Conservation (phyloP, 2,329 filamentous ascomycete species). For the Cladosporium colombiae region DNA sequence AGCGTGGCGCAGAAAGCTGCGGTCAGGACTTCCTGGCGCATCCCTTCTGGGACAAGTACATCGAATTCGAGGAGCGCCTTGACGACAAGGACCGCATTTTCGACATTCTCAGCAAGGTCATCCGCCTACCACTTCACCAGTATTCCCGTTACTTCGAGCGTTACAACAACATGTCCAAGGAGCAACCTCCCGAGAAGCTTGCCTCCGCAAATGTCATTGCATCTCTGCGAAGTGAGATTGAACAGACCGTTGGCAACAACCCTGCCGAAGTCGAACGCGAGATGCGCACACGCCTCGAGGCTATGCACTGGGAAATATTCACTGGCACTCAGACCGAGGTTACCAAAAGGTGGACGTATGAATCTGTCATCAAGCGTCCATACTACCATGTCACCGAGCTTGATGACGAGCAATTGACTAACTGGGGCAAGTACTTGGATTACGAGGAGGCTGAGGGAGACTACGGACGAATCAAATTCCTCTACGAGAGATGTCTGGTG, state of each 20-base stretch:
- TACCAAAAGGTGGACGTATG: slow-evolving; percentile 90
- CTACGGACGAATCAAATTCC: slow-evolving; percentile 70
- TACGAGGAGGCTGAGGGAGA: slow-evolving; percentile 88
- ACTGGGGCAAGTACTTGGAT: slow-evolving; percentile 96
- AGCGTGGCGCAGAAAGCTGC: slow-evolving; percentile 80
- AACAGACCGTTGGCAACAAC: slow-evolving; percentile 69
- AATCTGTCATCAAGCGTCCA: slow-evolving; percentile 89
- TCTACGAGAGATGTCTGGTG: slow-evolving; percentile 92
- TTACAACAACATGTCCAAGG: slow-evolving; percentile 75
- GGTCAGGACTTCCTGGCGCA: slow-evolving; percentile 93
- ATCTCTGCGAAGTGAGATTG: slow-evolving; percentile 70
- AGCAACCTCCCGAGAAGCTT: slow-evolving; percentile 71
- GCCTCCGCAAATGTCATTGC: slow-evolving; percentile 67
- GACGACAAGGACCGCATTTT: slow-evolving; percentile 85
- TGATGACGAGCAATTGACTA: slow-evolving; percentile 77
- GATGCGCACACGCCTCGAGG: slow-evolving; percentile 76
- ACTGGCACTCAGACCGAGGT: slow-evolving; percentile 81
- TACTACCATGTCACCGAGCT: slow-evolving; percentile 97
- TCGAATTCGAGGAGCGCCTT: slow-evolving; percentile 92
- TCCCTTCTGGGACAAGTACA: slow-evolving; percentile 98
- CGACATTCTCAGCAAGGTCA: slow-evolving; percentile 76
- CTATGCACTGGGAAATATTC: slow-evolving; percentile 78
- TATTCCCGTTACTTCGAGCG: slow-evolving; percentile 94
- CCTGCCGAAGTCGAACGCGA: slow-evolving; percentile 76
- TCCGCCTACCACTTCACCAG: slow-evolving; percentile 91